These are phyloP conservation scores for Ganoderma lingzhi DNA, from an alignment of 1,284 basidiomycete genomes.

Conservation along the genomic window DNA sequence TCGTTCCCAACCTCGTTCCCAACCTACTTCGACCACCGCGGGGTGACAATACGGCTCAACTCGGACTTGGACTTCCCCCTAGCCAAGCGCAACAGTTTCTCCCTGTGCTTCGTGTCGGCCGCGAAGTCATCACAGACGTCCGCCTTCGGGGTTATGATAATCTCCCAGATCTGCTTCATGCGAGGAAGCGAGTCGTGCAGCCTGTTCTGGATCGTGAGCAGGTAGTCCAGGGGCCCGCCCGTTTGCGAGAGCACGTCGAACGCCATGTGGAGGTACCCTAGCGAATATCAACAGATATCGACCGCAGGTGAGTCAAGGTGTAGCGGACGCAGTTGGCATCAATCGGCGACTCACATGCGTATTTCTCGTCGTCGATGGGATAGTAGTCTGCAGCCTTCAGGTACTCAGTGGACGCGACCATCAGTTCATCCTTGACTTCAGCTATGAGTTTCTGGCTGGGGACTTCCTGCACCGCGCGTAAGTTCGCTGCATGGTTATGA, in stretches of 20 bases:
- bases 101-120: neutral
- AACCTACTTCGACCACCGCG: neutral
- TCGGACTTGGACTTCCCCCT: neutral
- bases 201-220: neutral
- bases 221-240: neutral
- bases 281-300: neutral
- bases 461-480: neutral
- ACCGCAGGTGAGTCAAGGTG: neutral
- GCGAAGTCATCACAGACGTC: neutral
- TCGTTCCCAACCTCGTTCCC: no score
- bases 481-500: constrained; percentile 14
- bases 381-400: constrained; percentile 38
- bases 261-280: constrained; percentile 8
- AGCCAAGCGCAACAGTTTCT: neutral
- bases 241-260: neutral
- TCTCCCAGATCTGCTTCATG: constrained; percentile 7
- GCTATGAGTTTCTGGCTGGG: neutral
- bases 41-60: neutral
- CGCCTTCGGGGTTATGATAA: neutral
- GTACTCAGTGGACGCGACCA: constrained; percentile 32
- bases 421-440: neutral
- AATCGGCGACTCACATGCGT: constrained; percentile 15
- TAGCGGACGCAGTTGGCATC: neutral
- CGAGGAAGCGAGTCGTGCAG: neutral
- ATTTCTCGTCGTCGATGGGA: constrained; percentile 46